Evolutionary conservation across 2,329 filamentous ascomycete species (phyloP).

Genomic region (Leptographium lundbergii): DNA sequence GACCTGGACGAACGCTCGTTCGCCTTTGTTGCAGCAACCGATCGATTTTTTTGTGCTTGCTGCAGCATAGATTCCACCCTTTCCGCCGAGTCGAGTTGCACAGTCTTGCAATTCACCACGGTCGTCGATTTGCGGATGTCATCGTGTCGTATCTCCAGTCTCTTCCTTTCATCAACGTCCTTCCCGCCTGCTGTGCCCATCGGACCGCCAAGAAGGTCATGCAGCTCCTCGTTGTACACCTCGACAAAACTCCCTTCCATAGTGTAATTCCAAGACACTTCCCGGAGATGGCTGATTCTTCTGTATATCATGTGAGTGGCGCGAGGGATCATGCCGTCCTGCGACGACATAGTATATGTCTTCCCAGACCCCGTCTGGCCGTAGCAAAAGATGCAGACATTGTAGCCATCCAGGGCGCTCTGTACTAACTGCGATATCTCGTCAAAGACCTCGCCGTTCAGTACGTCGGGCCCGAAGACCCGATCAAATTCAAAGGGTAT

Average conservation of each 20-base stretch:
- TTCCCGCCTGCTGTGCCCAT: conserved; percentile 23
- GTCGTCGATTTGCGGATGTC: conserved; percentile 67
- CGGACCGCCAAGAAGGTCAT: conserved; percentile 60
- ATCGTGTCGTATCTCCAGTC: conserved; percentile 83
- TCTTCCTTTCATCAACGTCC: conserved; percentile 63
- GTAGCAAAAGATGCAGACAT: conserved; percentile 98
- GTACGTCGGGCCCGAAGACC: conserved; percentile 66
- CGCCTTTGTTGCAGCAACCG: conserved; percentile 91
- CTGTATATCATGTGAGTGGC: conserved; percentile 91
- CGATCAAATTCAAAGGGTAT: conserved; percentile 87
- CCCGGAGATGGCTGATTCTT: conserved; percentile 68
- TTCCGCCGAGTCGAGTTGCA: conserved; percentile 64
- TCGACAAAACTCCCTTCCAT: conserved; percentile 96
- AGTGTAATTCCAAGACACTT: conserved; percentile 87
- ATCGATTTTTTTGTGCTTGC: conserved; percentile 73
- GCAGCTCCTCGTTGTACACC: conserved; percentile 95
- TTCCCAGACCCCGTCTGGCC: conserved; percentile 96
- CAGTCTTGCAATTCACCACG: conserved; percentile 67
- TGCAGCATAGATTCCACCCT: conserved; percentile 70
- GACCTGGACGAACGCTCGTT: conserved; percentile 91
- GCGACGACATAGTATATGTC: conserved; percentile 87
- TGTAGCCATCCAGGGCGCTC: conserved; percentile 91
- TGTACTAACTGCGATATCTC: conserved; percentile 97
- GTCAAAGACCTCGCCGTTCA: conserved; percentile 81
- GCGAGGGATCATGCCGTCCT: conserved; percentile 87